Evolutionary conservation across 148 eudicot species (phyloP), one percentile per base, ranked within the genome.

Genomic region (Spergularia bocconei): DNA sequence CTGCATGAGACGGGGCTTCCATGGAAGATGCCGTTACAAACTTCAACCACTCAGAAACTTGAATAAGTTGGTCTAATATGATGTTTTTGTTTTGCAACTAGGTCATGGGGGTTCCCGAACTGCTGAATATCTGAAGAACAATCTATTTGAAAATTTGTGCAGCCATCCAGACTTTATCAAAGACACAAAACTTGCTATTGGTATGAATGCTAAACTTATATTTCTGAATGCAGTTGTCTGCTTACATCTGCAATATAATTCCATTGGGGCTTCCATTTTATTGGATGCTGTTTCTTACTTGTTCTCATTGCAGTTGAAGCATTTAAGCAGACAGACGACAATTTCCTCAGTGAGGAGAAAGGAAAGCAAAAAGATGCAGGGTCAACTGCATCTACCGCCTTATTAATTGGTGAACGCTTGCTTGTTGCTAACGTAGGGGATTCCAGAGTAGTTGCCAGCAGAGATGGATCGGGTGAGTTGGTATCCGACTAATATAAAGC

Each of bases 381-480:
- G 36, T 92, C 97, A 67, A 92, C 94, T 71, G 94, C 97, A 77
- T 87, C 94, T 72, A 89, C 94, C 53, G 92, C 92, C 47, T 74
- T 90, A 17, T 79, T 92, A 75, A 67, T 92, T 69, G 91, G 86
- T 50, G 84, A 87, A 55, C 83, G 84, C 44, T 68, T 92, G 70
- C 78, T 87, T 70, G 97, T 92, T 73, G 97, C 97, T 59, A 92
- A 92, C 71, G 94, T 92, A 53, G 97, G 97, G 14, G 94, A 92
- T 78, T 92, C 94, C 63, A 84, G 97, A 82, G 92, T 85, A 66
- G 90, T 92, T 73, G 87, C 90, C 58, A 84, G 88, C 79, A 90
- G 86, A 78, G 88, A 81, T 67, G 97, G 97, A 55, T 81, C 89
- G 69, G 95, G 95, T 90, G 39, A 57, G 85, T 60, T 82, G 67